phyloP scores from a whole-genome alignment of 2,329 filamentous ascomycete genomes.

The Elsinoe perseae region DNA sequence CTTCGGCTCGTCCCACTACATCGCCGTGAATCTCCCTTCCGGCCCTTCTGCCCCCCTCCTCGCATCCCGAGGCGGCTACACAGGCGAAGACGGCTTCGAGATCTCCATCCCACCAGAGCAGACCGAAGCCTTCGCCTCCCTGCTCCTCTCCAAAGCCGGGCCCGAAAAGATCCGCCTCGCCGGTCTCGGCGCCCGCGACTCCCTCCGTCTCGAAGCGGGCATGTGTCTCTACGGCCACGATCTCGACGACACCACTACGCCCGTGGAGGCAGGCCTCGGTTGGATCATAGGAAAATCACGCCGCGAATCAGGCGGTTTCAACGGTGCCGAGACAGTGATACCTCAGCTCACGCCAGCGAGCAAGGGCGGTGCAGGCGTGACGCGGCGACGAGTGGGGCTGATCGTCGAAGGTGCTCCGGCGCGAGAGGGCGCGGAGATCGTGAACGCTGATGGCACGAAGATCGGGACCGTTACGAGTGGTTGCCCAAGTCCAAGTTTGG shows the following conservation, averaged over 20 bases:
- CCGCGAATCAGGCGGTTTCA: constrained; percentile 61
- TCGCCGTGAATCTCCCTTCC: constrained; percentile 55
- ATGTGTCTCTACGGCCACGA: constrained; percentile 99
- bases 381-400: constrained; percentile 69
- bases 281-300: constrained; percentile 85
- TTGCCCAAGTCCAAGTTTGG: constrained; percentile 76
- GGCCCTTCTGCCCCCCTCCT: constrained; percentile 52
- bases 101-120: constrained; percentile 69
- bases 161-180: constrained; percentile 66
- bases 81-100: constrained; percentile 96
- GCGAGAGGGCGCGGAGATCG: constrained; percentile 76
- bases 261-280: constrained; percentile 56
- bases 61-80: constrained; percentile 87
- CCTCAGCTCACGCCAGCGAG: constrained; percentile 65
- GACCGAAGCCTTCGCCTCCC: constrained; percentile 58
- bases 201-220: constrained; percentile 85
- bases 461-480: constrained; percentile 83
- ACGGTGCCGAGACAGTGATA: constrained; percentile 72
- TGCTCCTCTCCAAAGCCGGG: constrained; percentile 54
- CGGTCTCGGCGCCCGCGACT: constrained; percentile 85
- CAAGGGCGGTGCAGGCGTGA: constrained; percentile 63
- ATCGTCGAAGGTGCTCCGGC: constrained; percentile 80
- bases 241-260: constrained; percentile 69
- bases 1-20: constrained; percentile 69
- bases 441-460: constrained; percentile 55